A percentile compares a stretch with the other conserved stretches of the same genome.
Conservation (phyloP, 257 asterid genomes). For the Primulina tabacum region DNA sequence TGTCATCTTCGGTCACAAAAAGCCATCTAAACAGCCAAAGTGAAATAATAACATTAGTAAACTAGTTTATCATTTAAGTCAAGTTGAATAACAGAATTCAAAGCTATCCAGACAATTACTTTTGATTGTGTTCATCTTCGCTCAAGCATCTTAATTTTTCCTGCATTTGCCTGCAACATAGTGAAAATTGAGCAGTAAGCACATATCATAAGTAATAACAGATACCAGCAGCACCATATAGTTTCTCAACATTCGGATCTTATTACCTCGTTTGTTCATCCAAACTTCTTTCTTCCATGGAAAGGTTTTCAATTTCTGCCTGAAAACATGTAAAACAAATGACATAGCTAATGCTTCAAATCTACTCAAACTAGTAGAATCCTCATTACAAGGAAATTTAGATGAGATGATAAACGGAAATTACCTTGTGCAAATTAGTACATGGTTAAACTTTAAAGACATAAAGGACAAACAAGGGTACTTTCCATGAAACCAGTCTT, state of each 20-base stretch:
- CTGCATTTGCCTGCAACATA: conserved; percentile 75
- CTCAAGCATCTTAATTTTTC: conserved; percentile 68
- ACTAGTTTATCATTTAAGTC: conserved; percentile 10
- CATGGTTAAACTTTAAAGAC: conserved; percentile 5
- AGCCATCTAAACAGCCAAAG: conserved; percentile 60
- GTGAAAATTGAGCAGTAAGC: conserved; percentile 28
- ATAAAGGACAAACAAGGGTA: conserved; percentile 11
- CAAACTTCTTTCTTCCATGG: conserved; percentile 65
- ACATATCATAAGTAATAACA: conserved; percentile 18
- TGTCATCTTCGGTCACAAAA: conserved; percentile 89
- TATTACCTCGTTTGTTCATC: conserved; percentile 70
- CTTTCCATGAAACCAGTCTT: conserved; percentile 5
- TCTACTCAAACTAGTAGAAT: conserved; percentile 12
- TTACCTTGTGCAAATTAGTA: not conserved
- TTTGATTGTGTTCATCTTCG: conserved; percentile 71
- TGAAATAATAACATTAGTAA: conserved; percentile 23
- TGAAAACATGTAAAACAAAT: conserved; percentile 35
- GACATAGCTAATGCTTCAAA: conserved; percentile 21
- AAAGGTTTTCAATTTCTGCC: conserved; percentile 82
- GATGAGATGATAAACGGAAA: conserved; percentile 5
- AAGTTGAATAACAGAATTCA: conserved; percentile 20
- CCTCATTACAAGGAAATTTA: not conserved
- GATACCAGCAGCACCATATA: conserved; percentile 21
- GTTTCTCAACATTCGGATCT: conserved; percentile 25
- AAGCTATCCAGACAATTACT: conserved; percentile 37